These are phyloP conservation scores for Ophiocordyceps camponoti-leonardi DNA, from an alignment of 2,329 filamentous ascomycete species.

Conservation along the genomic window DNA sequence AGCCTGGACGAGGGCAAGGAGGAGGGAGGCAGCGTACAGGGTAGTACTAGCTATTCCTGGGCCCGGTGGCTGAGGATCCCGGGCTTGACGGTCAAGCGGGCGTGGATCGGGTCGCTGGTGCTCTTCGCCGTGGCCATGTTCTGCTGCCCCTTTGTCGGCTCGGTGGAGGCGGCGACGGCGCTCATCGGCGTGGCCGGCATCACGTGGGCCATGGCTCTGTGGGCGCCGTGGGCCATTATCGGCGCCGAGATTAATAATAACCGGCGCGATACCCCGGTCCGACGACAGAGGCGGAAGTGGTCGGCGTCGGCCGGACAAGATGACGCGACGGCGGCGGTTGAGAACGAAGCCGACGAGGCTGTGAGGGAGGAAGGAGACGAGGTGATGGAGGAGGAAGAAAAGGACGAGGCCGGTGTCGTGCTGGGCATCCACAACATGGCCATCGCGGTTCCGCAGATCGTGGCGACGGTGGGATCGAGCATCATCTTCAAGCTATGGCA, in stretches of 20 bases:
- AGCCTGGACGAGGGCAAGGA: constrained; percentile 38
- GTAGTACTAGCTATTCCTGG: neutral
- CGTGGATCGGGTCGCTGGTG: constrained; percentile 76
- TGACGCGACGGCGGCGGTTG: no score
- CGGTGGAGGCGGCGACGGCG: constrained; percentile 53
- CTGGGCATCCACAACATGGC: constrained; percentile 93
- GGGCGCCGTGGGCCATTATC: constrained; percentile 92
- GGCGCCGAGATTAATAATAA: constrained; percentile 85
- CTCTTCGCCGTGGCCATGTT: constrained; percentile 72
- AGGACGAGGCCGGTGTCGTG: constrained; percentile 74
- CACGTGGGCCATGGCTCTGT: constrained; percentile 82
- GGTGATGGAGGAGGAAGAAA: no score
- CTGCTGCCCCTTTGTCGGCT: constrained; percentile 61
- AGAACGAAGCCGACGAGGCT: no score
- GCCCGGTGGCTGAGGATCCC: constrained; percentile 46
- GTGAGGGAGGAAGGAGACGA: no score
- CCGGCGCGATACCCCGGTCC: constrained; percentile 49
- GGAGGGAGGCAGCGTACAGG: neutral
- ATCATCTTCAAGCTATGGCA: constrained; percentile 73
- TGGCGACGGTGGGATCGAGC: constrained; percentile 72
- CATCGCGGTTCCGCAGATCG: constrained; percentile 77
- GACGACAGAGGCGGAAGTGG: constrained; percentile 17
- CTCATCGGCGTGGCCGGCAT: constrained; percentile 73
- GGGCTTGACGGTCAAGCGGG: constrained; percentile 69
- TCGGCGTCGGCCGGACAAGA: neutral